phyloP scores from a whole-genome alignment of 169 alveolate genomes.

The Plasmodium gonderi region DNA sequence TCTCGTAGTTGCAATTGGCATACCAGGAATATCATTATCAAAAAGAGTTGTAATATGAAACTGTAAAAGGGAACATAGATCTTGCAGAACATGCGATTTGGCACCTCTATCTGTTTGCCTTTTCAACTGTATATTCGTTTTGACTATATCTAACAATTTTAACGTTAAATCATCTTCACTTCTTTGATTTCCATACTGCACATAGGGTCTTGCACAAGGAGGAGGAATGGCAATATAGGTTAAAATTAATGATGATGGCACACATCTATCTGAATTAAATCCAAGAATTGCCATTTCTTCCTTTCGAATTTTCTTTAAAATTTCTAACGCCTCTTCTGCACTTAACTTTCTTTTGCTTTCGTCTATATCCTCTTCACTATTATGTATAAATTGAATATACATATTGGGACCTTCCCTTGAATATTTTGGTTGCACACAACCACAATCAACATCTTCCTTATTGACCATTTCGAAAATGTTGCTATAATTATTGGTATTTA shows the following conservation, averaged over 20 bases:
- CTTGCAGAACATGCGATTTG: constrained; percentile 93
- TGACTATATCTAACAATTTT: constrained; percentile 96
- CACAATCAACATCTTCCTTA: constrained; percentile 84
- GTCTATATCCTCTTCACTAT: constrained; percentile 85
- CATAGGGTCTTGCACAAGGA: constrained; percentile 99
- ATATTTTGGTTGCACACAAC: constrained; percentile 92
- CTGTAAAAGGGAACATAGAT: constrained; percentile 93
- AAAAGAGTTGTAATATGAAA: constrained; percentile 97
- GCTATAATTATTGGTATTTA: constrained; percentile 33
- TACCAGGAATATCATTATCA: constrained; percentile 97
- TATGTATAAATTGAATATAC: constrained; percentile 86
- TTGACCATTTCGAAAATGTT: constrained; percentile 77
- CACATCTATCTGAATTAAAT: constrained; percentile 93
- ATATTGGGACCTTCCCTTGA: constrained; percentile 91
- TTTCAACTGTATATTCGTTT: constrained; percentile 91
- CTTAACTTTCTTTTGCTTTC: constrained; percentile 85
- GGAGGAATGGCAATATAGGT: constrained; percentile 98
- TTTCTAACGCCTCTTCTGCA: constrained; percentile 92
- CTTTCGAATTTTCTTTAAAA: constrained; percentile 90
- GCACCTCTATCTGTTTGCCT: constrained; percentile 93
- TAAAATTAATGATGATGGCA: constrained; percentile 97
- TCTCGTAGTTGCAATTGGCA: constrained; percentile 96
- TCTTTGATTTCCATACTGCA: constrained; percentile 93
- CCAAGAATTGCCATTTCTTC: constrained; percentile 95
- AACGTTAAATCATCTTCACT: constrained; percentile 98